A percentile compares a stretch with the other conserved stretches of the same genome.
Evolutionary conservation across 345 rosid genomes (phyloP).

Genomic region (Linum usitatissimum): DNA sequence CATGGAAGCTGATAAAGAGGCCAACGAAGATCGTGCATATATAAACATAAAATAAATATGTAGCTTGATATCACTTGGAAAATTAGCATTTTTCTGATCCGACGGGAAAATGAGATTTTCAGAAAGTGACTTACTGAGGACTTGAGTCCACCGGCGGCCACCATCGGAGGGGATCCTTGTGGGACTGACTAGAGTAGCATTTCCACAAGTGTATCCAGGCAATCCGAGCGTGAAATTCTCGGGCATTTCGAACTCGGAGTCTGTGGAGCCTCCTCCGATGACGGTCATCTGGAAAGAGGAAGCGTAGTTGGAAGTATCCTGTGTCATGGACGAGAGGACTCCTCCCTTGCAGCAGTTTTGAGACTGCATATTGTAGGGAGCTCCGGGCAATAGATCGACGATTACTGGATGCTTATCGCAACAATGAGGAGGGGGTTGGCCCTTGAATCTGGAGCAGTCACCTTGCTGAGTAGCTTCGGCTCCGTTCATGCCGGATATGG

Average conservation of each 20-base stretch:
- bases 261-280: constrained; percentile 14
- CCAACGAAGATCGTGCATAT: too few species aligned
- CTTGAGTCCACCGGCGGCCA: constrained; percentile 77
- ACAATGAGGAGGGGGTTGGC: constrained; percentile 46
- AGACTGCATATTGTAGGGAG: constrained; percentile 38
- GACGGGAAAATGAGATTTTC: not conserved
- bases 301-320: constrained; percentile 33
- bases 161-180: constrained; percentile 31
- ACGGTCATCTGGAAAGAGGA: constrained; percentile 43
- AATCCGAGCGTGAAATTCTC: constrained; percentile 48
- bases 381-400: constrained; percentile 64
- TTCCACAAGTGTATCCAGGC: constrained; percentile 58
- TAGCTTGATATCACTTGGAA: too few species aligned
- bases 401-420: constrained; percentile 54
- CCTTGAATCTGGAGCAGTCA: constrained; percentile 47
- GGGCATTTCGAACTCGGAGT: constrained; percentile 32
- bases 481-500: constrained; percentile 63
- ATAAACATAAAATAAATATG: too few species aligned
- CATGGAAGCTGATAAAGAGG: too few species aligned
- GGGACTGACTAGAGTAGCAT: constrained; percentile 28
- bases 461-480: constrained; percentile 88
- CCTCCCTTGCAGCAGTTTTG: constrained; percentile 79
- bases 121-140: constrained; percentile 32
- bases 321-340: constrained; percentile 46
- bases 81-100: too few species aligned